Evolutionary conservation across 2,329 filamentous ascomycete genomes (phyloP).

Genomic region (Simplicillium aogashimaense): DNA sequence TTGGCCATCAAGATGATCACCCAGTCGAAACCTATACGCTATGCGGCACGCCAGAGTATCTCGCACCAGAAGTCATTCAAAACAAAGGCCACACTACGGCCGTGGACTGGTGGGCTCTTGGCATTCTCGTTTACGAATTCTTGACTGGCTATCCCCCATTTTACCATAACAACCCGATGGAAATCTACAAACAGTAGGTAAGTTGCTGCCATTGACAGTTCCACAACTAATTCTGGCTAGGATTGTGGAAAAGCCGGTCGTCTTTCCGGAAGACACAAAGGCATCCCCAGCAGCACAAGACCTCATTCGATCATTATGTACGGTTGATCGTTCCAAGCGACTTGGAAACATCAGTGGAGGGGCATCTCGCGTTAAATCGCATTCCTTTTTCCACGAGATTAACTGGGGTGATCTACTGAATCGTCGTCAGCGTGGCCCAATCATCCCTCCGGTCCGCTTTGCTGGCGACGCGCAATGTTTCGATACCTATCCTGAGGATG

Average conservation of each 20-base stretch:
- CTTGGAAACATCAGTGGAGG: conserved; percentile 72
- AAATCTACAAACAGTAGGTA: conserved; percentile 70
- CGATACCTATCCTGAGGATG: conserved; percentile 72
- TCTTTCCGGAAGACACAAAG: conserved; percentile 57
- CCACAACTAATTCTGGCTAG: conserved; percentile 26
- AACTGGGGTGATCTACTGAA: conserved; percentile 66
- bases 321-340: conserved; percentile 66
- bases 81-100: conserved; percentile 69
- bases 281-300: conserved; percentile 63
- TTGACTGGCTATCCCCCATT: conserved; percentile 78
- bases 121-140: conserved; percentile 77
- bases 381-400: conserved; percentile 64
- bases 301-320: conserved; percentile 68
- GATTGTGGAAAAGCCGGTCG: conserved; percentile 69
- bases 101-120: conserved; percentile 83
- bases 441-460: conserved; percentile 63
- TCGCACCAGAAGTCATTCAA: conserved; percentile 75
- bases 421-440: conserved; percentile 56
- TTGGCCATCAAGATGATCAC: conserved; percentile 43
- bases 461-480: conserved; percentile 73
- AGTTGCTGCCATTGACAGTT: conserved; percentile 3
- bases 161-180: conserved; percentile 78
- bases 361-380: conserved; percentile 59
- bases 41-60: conserved; percentile 75
- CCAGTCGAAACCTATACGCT: conserved; percentile 69